Conservation (phyloP, 192 early-diverging fungal species). For the Mortierella hygrophila region DNA sequence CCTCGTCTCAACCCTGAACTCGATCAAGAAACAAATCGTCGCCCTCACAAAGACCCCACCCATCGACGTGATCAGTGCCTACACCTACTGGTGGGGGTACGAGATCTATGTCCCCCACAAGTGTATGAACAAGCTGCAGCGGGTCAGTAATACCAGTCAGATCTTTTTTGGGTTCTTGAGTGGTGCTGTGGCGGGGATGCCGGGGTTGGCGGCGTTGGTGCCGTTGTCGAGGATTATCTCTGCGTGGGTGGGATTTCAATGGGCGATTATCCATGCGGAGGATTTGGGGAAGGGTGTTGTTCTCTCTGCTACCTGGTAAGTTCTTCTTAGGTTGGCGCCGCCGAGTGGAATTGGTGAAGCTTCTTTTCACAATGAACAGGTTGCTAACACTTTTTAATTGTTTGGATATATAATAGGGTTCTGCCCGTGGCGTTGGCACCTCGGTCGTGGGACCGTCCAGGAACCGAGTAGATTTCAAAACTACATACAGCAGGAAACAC, state of each 20-base stretch:
- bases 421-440: constrained; percentile 59
- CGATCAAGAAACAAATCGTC: constrained; percentile 45
- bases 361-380: not conserved
- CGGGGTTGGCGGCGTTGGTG: constrained; percentile 40
- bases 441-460: constrained; percentile 55
- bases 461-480: constrained; percentile 23
- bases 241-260: constrained; percentile 61
- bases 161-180: constrained; percentile 59
- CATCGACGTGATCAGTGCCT: constrained; percentile 46
- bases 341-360: not conserved
- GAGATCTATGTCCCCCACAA: constrained; percentile 61
- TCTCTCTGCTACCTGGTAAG: constrained; percentile 61
- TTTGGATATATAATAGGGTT: constrained; percentile 38
- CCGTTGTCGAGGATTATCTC: constrained; percentile 58
- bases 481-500: not conserved
- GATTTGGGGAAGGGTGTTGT: constrained; percentile 59
- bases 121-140: constrained; percentile 57
- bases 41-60: constrained; percentile 35
- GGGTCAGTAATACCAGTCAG: constrained; percentile 54
- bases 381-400: not conserved
- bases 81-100: constrained; percentile 61
- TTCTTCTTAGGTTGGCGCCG: not conserved
- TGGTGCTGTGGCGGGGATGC: constrained; percentile 42
- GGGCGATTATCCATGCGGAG: constrained; percentile 54
- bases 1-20: constrained; percentile 38